Conservation (phyloP, 805 yeast genomes). For the Saturnispora zaruensis region DNA sequence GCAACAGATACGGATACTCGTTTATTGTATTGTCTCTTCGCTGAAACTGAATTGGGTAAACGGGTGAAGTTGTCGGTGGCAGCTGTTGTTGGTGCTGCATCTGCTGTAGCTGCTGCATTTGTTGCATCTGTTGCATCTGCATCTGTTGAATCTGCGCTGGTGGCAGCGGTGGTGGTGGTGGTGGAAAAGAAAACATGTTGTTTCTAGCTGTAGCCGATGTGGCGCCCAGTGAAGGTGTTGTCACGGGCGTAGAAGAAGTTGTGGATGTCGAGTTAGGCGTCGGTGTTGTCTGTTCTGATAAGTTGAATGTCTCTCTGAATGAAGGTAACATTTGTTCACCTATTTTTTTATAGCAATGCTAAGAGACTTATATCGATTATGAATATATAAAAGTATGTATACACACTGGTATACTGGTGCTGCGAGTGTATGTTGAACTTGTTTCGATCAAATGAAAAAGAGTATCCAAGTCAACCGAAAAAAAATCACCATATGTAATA, state of each 20-base stretch:
- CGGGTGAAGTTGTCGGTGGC: not conserved
- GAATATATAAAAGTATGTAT: too few relatives aligned
- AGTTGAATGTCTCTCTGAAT: constrained; percentile 3
- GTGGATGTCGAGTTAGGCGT: constrained; percentile 7
- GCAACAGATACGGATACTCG: not conserved
- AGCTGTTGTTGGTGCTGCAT: constrained; percentile 1
- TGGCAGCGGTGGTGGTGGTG: not conserved
- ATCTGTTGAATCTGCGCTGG: not conserved
- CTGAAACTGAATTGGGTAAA: not conserved
- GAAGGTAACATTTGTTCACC: constrained; percentile 2
- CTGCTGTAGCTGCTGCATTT: not conserved
- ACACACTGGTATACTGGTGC: not conserved
- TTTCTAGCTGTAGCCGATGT: not conserved
- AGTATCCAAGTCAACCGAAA: too few relatives aligned
- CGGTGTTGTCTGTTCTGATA: constrained; percentile 3
- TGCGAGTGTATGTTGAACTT: too few relatives aligned
- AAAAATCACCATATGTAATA: not conserved
- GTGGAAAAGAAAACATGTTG: not conserved
- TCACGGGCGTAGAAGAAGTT: not conserved
- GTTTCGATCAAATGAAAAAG: too few relatives aligned
- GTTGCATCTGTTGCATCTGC: not conserved
- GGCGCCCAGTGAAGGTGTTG: not conserved
- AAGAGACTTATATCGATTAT: not conserved
- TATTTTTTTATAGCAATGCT: not conserved
- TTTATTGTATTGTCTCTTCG: not conserved